Evolutionary conservation across 106 monocot genomes (phyloP).

Genomic region (Dendrobium catenatum): DNA sequence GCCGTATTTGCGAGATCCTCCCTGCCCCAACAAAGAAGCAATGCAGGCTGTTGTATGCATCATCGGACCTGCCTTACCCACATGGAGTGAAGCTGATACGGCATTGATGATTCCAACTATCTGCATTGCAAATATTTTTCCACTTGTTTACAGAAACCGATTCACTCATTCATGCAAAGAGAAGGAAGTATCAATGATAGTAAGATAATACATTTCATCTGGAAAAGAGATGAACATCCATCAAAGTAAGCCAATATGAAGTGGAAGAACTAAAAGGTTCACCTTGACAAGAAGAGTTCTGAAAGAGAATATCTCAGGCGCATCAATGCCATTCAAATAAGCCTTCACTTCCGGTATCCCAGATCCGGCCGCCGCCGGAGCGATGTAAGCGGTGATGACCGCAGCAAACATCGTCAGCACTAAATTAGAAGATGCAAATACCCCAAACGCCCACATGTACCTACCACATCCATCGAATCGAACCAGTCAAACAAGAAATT

Average conservation of each 20-base stretch:
- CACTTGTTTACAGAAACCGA: no score
- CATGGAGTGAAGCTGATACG: slow-evolving; percentile 56
- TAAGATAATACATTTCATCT: not conserved
- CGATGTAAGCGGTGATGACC: slow-evolving; percentile 40
- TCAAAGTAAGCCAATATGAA: not conserved
- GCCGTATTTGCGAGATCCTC: slow-evolving; percentile 36
- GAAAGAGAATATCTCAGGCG: slow-evolving; percentile 51
- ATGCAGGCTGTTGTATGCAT: slow-evolving; percentile 75
- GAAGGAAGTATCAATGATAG: no score
- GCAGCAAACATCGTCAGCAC: slow-evolving; percentile 50
- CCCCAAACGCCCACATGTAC: slow-evolving; percentile 37
- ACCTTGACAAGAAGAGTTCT: slow-evolving; percentile 68
- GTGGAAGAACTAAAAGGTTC: not conserved
- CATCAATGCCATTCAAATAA: slow-evolving; percentile 76
- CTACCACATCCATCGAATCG: slow-evolving; percentile 19
- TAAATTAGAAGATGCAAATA: slow-evolving; percentile 46
- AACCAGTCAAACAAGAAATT: not conserved
- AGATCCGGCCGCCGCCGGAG: slow-evolving; percentile 71
- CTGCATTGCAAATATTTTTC: slow-evolving; percentile 19
- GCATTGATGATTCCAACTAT: slow-evolving; percentile 46
- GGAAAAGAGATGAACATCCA: not conserved
- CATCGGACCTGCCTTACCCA: slow-evolving; percentile 76
- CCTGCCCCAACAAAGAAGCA: slow-evolving; percentile 55
- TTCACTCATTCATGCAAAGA: no score
- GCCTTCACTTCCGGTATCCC: slow-evolving; percentile 83